A percentile compares a stretch with the other conserved stretches of the same genome.
Evolutionary conservation across 495 filamentous ascomycete species (phyloP).

Genomic region (Lophium mytilinum): DNA sequence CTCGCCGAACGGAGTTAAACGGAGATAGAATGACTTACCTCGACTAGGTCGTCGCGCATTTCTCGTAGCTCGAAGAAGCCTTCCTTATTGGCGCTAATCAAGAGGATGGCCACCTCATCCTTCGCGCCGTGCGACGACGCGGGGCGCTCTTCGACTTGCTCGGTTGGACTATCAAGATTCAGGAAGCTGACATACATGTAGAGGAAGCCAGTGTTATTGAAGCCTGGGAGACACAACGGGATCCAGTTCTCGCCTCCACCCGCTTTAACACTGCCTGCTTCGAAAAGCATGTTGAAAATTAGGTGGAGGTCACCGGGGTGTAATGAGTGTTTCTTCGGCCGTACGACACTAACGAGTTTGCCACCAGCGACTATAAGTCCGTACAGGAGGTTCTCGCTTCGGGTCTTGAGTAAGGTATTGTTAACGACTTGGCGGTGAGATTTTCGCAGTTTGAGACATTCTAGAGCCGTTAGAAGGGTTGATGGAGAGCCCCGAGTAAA

Average conservation of each 20-base stretch:
- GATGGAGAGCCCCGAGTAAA: slow-evolving; percentile 91
- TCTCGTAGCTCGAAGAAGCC: slow-evolving; percentile 80
- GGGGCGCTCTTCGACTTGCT: slow-evolving; percentile 28
- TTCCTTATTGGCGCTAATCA: slow-evolving; percentile 89
- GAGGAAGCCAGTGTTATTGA: slow-evolving; percentile 94
- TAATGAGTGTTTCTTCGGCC: slow-evolving; percentile 89
- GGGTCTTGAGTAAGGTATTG: slow-evolving; percentile 70
- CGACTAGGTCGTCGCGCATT: slow-evolving; percentile 75
- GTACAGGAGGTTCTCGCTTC: slow-evolving; percentile 71
- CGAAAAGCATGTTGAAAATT: slow-evolving; percentile 99
- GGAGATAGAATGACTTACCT: slow-evolving; percentile 33
- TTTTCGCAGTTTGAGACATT: slow-evolving; percentile 83
- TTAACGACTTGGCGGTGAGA: slow-evolving; percentile 79
- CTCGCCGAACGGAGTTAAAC: background rate
- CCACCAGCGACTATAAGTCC: slow-evolving; percentile 92
- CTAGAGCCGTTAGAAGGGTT: slow-evolving; percentile 77
- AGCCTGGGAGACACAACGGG: slow-evolving; percentile 89
- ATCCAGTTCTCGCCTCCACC: slow-evolving; percentile 97
- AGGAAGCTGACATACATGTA: slow-evolving; percentile 99
- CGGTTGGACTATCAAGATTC: slow-evolving; percentile 40
- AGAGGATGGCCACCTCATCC: slow-evolving; percentile 78
- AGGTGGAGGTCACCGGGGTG: slow-evolving; percentile 94
- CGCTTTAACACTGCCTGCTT: slow-evolving; percentile 76
- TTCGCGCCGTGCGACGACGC: slow-evolving; percentile 39
- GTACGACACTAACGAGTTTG: slow-evolving; percentile 83